Percentiles rank a stretch among this genome's conserved stretches.
Conservation (phyloP, 176 grass and related monocot species). For the Cymbopogon citratus region DNA sequence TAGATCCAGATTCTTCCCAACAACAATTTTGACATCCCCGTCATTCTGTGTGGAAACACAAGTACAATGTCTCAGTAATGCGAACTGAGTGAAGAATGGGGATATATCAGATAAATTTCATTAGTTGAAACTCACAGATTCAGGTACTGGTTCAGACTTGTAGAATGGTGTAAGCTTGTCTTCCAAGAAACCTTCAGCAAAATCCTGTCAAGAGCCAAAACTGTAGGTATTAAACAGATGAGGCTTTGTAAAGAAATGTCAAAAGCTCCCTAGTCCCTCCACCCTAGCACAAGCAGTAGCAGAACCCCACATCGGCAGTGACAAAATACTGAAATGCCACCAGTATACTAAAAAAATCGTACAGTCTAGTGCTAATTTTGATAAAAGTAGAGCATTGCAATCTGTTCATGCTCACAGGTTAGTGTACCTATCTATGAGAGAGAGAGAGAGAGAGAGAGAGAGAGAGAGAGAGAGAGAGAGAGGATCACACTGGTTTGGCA, state of each 20-base stretch:
- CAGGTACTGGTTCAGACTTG: conserved; percentile 83
- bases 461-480: not conserved
- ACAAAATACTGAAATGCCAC: not conserved
- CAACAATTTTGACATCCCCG: conserved; percentile 85
- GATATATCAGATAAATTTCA: conserved; percentile 1
- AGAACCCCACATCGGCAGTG: conserved; percentile 15
- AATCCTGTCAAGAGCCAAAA: conserved; percentile 34
- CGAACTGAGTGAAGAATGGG: not conserved
- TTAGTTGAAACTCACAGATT: conserved; percentile 48
- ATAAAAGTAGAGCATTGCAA: not conserved
- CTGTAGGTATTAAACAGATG: not conserved
- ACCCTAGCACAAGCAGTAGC: conserved; percentile 5
- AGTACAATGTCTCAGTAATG: not conserved
- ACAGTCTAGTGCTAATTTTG: too few relatives aligned
- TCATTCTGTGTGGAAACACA: conserved; percentile 59
- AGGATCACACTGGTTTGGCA: not conserved
- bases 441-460: too few relatives aligned
- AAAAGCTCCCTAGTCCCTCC: not conserved
- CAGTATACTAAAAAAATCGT: not conserved
- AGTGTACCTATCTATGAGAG: not conserved
- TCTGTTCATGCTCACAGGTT: not conserved
- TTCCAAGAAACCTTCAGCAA: conserved; percentile 73
- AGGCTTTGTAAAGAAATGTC: not conserved
- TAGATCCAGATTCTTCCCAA: conserved; percentile 82
- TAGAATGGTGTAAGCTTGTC: conserved; percentile 80